Base-by-base conservation (phyloP, 352 stramenopile genomes). In the Blastocystis sp. region DNA sequence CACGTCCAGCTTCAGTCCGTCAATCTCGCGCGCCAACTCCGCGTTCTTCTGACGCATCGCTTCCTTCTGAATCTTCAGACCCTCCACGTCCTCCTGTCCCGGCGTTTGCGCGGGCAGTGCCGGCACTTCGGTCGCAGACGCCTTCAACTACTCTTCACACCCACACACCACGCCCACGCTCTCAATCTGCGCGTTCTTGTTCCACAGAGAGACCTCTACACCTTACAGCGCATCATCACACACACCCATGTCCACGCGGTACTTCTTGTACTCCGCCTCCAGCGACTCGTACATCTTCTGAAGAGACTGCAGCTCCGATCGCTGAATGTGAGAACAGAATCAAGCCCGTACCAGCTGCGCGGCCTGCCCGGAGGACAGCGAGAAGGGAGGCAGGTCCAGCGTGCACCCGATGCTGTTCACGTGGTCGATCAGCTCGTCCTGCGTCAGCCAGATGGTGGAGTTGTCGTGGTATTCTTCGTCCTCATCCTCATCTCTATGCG, bases 181-280 rank as follows among this genome's bases (percentile, higher is more conserved):
- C n/a, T 54, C 43, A 43, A 77, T 77, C 19, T 77, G 66, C 2
- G 66, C 54, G 52, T 77, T 77, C 43, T 77, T 77, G 66, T 77
- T 77, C 66, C 66, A 77, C 4, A 77, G 40, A 34, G 60, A 60
- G 21, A 77, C 66, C n/a, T 77, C 66, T 54, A 19, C 28, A 14
- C 19, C 3, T 43, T 21, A 71, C 4, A 38, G 43, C 4, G 34
- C 3, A 6, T 17, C 14, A 43, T n/a, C 4, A 38, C 14, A 69
- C 24, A 21, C 48, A 71, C 64, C 64, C 64, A 71, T 71, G n/a
- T 77, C 66, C 43, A 77, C 66, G 52, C 66, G 66, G 45, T 61
- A 77, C 45, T 77, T 77, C 66, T 77, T 77, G 52, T 77, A 77
- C 19, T 77, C 66, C 45, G 54, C 66, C 60, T 77, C 66, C 14